Conservation (phyloP, 331 rosid species). For the Dryas integrifolia region DNA sequence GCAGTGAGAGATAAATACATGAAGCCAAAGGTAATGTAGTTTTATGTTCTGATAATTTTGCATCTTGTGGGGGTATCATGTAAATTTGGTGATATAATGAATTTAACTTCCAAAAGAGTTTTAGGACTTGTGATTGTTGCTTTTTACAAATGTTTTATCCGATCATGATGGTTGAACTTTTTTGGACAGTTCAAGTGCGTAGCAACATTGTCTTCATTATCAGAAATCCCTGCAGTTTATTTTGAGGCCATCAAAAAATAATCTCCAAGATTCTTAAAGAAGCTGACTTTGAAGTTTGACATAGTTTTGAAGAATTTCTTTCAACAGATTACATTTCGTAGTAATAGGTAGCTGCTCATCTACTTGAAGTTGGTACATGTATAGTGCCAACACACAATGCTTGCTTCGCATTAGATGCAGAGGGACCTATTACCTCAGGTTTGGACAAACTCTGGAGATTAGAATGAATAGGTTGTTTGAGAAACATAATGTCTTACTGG, state of each 20-base stretch:
- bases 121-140: neutral
- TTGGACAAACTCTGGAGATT: conserved; percentile 1
- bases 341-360: neutral
- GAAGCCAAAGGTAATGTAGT: conserved; percentile 33
- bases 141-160: neutral
- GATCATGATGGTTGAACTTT: neutral
- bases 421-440: neutral
- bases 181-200: conserved; percentile 37
- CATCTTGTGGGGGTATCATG: neutral
- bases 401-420: neutral
- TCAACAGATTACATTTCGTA: neutral
- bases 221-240: conserved; percentile 41
- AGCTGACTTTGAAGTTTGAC: neutral
- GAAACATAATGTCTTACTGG: neutral
- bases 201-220: conserved; percentile 25
- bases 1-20: conserved; percentile 34
- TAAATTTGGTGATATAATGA: neutral
- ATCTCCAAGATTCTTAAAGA: neutral
- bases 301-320: neutral
- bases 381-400: neutral
- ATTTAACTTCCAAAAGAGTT: conserved; percentile 4
- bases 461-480: neutral
- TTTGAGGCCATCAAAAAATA: conserved; percentile 31
- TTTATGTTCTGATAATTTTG: neutral
- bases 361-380: neutral